Evolutionary conservation across 345 rosid species (phyloP).

Genomic region (Boechera retrofracta): DNA sequence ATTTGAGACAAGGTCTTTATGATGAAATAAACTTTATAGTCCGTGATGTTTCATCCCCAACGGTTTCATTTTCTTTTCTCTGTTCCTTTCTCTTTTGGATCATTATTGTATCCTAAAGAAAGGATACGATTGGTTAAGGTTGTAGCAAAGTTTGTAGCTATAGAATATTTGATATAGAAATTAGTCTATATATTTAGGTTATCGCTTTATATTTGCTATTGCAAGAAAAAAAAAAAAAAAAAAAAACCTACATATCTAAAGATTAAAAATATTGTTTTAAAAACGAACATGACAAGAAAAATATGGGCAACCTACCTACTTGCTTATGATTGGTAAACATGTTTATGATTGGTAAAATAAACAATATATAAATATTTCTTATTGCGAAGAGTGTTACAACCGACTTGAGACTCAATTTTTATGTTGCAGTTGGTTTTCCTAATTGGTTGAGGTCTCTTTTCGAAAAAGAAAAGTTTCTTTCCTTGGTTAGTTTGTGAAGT

Average conservation of each 20-base stretch:
- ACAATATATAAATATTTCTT: too few species aligned
- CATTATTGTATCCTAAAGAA: not conserved
- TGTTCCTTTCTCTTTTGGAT: not conserved
- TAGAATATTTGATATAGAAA: not conserved
- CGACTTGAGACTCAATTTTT: too few species aligned
- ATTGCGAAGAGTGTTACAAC: too few species aligned
- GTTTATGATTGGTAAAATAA: too few species aligned
- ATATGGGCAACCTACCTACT: too few species aligned
- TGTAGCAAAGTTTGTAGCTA: not conserved
- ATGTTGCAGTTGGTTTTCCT: too few species aligned
- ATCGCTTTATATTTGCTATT: not conserved
- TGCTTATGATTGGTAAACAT: too few species aligned
- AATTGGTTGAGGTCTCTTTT: too few species aligned
- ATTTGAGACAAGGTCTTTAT: conserved; percentile 22
- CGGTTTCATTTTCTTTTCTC: conserved; percentile 4
- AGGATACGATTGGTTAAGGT: not conserved
- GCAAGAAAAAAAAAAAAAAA: not conserved
- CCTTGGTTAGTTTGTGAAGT: too few species aligned
- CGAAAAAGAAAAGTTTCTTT: too few species aligned
- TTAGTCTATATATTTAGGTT: not conserved
- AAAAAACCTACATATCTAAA: not conserved
- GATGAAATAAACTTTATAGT: conserved; percentile 3
- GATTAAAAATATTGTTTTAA: not conserved
- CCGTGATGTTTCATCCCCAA: conserved; percentile 25
- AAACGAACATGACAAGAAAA: not conserved